Percentiles rank a stretch among this genome's conserved stretches.
phyloP scores from a whole-genome alignment of 1,139 yeast genomes.

The Blastobotrys niveus region DNA sequence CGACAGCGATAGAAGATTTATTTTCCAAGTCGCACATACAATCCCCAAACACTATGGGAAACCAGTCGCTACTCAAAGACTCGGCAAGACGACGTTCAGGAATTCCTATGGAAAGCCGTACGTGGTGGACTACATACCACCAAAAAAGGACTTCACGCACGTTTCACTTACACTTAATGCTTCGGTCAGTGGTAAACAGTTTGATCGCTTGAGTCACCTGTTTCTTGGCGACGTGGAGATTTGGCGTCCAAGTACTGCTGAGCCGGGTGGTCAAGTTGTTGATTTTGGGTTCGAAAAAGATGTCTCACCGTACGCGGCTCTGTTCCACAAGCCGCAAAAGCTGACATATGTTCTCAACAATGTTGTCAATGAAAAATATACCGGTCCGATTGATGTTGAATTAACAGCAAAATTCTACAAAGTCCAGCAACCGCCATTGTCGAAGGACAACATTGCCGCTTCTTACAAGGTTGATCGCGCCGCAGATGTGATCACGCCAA shows the following conservation, averaged over 20 bases:
- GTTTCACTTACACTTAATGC: constrained; percentile 58
- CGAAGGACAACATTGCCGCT: neutral
- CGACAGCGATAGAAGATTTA: no score
- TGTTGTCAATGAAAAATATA: constrained; percentile 48
- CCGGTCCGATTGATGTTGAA: constrained; percentile 56
- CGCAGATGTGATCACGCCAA: constrained; percentile 5
- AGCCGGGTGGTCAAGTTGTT: constrained; percentile 51
- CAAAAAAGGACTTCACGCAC: constrained; percentile 46
- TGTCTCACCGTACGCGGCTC: constrained; percentile 48
- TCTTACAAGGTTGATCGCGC: neutral
- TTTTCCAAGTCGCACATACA: constrained; percentile 13
- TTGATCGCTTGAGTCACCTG: constrained; percentile 69
- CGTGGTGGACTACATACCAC: constrained; percentile 39
- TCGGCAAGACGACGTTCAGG: constrained; percentile 48
- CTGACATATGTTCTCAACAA: constrained; percentile 63
- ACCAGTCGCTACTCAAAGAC: constrained; percentile 37
- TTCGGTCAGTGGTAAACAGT: constrained; percentile 61
- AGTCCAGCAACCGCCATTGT: constrained; percentile 15
- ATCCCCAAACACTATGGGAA: constrained; percentile 27
- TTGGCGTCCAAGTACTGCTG: constrained; percentile 85
- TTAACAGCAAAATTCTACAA: constrained; percentile 51
- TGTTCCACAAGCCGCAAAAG: constrained; percentile 43
- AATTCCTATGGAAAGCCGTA: constrained; percentile 57
- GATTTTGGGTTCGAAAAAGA: constrained; percentile 54
- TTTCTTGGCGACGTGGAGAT: constrained; percentile 60